Evolutionary conservation across 2,329 filamentous ascomycete species (phyloP), one percentile per base, ranked within the genome.

Genomic region (Chaetomium globosum): DNA sequence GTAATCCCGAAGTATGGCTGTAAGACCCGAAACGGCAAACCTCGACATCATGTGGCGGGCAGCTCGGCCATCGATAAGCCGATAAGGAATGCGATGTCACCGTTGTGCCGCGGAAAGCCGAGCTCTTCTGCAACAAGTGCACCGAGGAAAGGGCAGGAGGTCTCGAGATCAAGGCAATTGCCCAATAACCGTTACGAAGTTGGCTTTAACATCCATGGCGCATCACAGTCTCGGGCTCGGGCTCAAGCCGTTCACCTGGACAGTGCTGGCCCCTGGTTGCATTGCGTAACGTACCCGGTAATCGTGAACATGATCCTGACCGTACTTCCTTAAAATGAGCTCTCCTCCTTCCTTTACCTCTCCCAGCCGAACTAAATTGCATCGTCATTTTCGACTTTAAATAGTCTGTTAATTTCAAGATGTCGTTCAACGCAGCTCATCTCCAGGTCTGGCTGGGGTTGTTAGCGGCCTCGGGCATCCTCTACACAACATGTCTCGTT

Each of bases 401-500:
- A 13, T 31, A 55, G 7, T 31, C 48, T 13, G 9, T 39, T 12
- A 39, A 55, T 2, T 63, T 26, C n/a, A 68, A 33, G 21, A 73
- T 74, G 72, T 59, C 64, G 2, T 67, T 74, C 60, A 59, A 59
- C 46, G 54, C 74, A 36, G 71, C 72, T 66, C 79, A 81, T 60
- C 59, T 81, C 54, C 74, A 75, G 69, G 68, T 77, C 58, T 82
- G 80, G 75, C 71, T 81, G 56, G 78, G 75, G 54, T 49, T 79
- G 28, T 58, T 80, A 43, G 73, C 75, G 21, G 74, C 74, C 23
- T 75, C 73, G 51, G 76, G 73, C 19, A 61, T 75, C 8, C 52
- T 80, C 61, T 83, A 81, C 66, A 72, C 73, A 53, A 66, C 75
- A 61, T 76, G 75, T 49, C 71, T 86, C 33, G 73, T 81, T 59